These are phyloP conservation scores for Dispira parvispora DNA, from an alignment of 192 early-diverging fungal genomes.

Conservation along the genomic window DNA sequence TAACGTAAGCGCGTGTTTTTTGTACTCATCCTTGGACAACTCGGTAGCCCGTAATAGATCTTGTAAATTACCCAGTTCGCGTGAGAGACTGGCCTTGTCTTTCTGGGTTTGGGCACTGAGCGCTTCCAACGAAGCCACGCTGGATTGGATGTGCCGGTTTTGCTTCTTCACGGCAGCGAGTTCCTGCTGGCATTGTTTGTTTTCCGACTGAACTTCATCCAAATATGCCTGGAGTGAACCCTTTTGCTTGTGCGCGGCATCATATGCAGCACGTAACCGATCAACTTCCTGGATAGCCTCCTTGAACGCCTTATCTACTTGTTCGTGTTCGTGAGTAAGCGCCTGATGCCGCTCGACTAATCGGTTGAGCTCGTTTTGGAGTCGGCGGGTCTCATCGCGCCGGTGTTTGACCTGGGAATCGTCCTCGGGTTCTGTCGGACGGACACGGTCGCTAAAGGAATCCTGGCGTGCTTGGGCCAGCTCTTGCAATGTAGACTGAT, in stretches of 20 bases:
- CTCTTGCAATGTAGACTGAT: no score
- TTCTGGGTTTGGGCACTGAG: neutral
- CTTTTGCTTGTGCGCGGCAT: neutral
- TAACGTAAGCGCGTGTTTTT: neutral
- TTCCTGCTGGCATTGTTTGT: neutral
- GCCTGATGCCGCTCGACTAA: neutral
- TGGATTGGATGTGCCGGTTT: neutral
- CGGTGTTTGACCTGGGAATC: no score
- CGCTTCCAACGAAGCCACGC: neutral
- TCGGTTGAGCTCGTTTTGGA: neutral
- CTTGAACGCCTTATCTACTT: neutral
- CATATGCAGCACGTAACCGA: neutral
- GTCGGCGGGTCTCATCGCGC: neutral
- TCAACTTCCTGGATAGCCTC: slow-evolving; percentile 1
- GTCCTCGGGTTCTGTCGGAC: no score
- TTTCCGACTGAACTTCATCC: neutral
- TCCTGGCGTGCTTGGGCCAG: no score
- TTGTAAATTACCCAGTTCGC: neutral
- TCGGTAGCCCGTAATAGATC: slow-evolving; percentile 3
- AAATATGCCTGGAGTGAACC: neutral
- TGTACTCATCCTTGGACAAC: slow-evolving; percentile 5
- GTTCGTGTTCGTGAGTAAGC: neutral
- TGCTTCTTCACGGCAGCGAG: neutral
- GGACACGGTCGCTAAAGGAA: no score
- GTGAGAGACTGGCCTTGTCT: neutral